These are phyloP conservation scores for Colletotrichum caudatum DNA, from an alignment of 2,329 filamentous ascomycete genomes.

Conservation along the genomic window DNA sequence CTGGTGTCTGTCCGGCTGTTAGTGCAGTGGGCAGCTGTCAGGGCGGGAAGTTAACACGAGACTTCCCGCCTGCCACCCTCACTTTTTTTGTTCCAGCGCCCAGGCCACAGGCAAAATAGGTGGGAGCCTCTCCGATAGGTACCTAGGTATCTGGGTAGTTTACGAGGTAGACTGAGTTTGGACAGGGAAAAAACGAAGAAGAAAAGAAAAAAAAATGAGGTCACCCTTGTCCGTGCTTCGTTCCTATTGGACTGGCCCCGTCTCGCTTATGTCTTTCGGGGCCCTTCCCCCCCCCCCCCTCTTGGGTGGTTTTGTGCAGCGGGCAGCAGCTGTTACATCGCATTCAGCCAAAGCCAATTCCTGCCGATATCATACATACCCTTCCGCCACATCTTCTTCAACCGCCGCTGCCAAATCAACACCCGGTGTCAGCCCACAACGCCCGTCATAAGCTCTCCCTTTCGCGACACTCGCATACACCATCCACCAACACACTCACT, in stretches of 20 bases:
- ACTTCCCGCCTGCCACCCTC: slow-evolving; percentile 19
- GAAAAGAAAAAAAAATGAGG: slow-evolving; percentile 33
- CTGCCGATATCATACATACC: not conserved
- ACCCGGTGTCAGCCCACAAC: not conserved
- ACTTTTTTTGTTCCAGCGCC: not conserved
- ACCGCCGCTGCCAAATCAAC: slow-evolving; percentile 17
- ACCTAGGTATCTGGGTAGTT: no score
- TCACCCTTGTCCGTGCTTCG: slow-evolving; percentile 33
- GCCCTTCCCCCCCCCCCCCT: not conserved
- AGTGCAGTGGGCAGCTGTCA: slow-evolving; percentile 9
- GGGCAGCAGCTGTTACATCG: slow-evolving; percentile 6
- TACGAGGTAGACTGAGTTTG: no score
- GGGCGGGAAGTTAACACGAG: slow-evolving; percentile 30
- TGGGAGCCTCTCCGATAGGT: no score
- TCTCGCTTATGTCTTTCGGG: slow-evolving; percentile 4
- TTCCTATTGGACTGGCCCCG: not conserved
- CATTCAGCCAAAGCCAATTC: slow-evolving; percentile 13
- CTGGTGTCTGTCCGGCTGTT: slow-evolving; percentile 20
- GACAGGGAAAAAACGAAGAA: not conserved
- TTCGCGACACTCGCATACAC: not conserved
- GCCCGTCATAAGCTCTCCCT: slow-evolving; percentile 8
- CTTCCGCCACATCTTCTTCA: slow-evolving; percentile 12
- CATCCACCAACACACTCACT: not conserved
- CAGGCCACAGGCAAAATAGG: slow-evolving; percentile 18
- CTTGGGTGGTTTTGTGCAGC: not conserved